Conservation (phyloP, 2,329 filamentous ascomycete genomes). For the Stagonosporopsis vannaccii region DNA sequence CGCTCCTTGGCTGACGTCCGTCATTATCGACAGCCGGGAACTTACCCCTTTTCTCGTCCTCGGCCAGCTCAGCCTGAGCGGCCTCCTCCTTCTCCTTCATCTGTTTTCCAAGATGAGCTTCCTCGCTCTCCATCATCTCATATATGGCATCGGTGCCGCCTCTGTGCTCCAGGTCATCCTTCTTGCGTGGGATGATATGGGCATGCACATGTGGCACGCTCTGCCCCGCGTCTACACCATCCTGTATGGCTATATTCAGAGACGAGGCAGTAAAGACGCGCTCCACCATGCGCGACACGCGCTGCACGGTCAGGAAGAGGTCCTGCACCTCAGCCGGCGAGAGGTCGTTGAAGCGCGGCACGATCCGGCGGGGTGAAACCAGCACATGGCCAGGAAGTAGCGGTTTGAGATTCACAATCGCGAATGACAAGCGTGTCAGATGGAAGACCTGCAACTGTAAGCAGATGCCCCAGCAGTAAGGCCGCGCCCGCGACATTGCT, state of each 20-base stretch:
- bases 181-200: slow-evolving; percentile 81
- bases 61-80: slow-evolving; percentile 31
- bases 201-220: slow-evolving; percentile 93
- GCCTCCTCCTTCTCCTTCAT: slow-evolving; percentile 67
- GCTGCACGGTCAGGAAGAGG: slow-evolving; percentile 86
- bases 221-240: slow-evolving; percentile 88
- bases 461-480: slow-evolving; percentile 8
- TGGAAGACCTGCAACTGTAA: slow-evolving; percentile 76
- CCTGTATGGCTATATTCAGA: slow-evolving; percentile 95
- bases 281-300: slow-evolving; percentile 77
- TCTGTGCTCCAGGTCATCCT: slow-evolving; percentile 64
- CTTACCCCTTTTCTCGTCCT: slow-evolving; percentile 54
- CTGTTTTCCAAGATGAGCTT: slow-evolving; percentile 79
- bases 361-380: slow-evolving; percentile 74
- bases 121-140: slow-evolving; percentile 79
- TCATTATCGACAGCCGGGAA: slow-evolving; percentile 75
- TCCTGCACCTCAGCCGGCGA: slow-evolving; percentile 76
- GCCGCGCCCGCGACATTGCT: not conserved
- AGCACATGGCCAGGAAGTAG: slow-evolving; percentile 93
- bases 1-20: slow-evolving; percentile 68
- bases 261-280: slow-evolving; percentile 70
- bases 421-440: slow-evolving; percentile 78
- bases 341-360: slow-evolving; percentile 79
- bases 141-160: slow-evolving; percentile 79
- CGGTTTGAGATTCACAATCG: slow-evolving; percentile 94